These are phyloP conservation scores for Aeminium ludgeri DNA, from an alignment of 495 filamentous ascomycete species.

Conservation along the genomic window DNA sequence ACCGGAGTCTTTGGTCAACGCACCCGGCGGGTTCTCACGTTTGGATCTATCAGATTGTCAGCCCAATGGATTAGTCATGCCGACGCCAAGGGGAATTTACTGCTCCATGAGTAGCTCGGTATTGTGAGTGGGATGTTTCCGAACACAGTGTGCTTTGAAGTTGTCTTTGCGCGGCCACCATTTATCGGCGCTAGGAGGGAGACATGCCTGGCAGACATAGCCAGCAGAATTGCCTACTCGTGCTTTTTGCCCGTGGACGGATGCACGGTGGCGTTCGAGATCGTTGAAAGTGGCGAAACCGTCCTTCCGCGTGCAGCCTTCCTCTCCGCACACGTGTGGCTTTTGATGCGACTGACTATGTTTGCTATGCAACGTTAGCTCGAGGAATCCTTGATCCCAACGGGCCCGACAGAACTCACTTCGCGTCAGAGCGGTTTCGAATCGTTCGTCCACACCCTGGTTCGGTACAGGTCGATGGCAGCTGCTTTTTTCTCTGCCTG, in stretches of 20 bases:
- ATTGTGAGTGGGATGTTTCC: conserved; percentile 52
- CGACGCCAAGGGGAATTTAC: conserved; percentile 26
- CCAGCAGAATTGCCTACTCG: conserved; percentile 3
- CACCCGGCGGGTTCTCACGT: background rate
- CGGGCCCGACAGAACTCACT: too few species aligned
- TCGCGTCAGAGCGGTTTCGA: too few species aligned
- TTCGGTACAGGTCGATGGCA: too few species aligned
- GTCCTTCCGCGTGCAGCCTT: conserved; percentile 8
- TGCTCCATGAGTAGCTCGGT: conserved; percentile 34
- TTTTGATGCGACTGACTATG: conserved; percentile 12
- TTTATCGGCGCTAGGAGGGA: conserved; percentile 29
- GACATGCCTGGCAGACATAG: conserved; percentile 12
- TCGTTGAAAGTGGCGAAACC: conserved; percentile 19
- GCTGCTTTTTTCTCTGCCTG: too few species aligned
- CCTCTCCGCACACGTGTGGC: conserved; percentile 10
- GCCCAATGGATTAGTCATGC: conserved; percentile 11
- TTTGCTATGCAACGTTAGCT: conserved; percentile 13
- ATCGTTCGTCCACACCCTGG: too few species aligned
- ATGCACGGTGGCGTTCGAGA: conserved; percentile 14
- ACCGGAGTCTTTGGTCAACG: background rate
- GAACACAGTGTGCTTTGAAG: conserved; percentile 67
- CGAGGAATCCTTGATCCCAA: too few species aligned
- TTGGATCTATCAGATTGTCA: conserved; percentile 13
- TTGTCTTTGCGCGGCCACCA: conserved; percentile 82
- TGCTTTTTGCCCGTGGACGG: conserved; percentile 8